Percentiles rank a stretch among this genome's conserved stretches.
Conservation (phyloP, 768 basidiomycete genomes). For the Mycena haematopus region DNA sequence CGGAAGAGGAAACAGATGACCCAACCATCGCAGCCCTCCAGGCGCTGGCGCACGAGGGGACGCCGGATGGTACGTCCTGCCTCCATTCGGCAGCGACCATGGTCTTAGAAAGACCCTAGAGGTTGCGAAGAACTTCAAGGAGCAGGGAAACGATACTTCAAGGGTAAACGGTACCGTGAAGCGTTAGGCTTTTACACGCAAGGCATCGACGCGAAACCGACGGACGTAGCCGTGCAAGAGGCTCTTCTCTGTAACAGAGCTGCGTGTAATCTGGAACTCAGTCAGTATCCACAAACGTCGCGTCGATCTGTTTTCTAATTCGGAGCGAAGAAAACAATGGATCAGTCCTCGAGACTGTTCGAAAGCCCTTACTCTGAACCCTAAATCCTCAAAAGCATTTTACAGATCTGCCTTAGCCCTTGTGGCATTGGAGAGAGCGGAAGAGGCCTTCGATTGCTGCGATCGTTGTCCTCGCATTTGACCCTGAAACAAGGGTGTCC, state of each 20-base stretch:
- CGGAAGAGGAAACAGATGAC: constrained; percentile 70
- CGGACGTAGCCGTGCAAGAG: constrained; percentile 60
- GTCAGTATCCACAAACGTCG: constrained; percentile 49
- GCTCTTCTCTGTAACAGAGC: constrained; percentile 88
- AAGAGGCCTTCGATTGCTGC: constrained; percentile 88
- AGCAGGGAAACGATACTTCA: constrained; percentile 97
- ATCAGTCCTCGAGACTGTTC: constrained; percentile 83
- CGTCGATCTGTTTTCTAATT: constrained; percentile 16
- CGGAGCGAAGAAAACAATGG: constrained; percentile 79
- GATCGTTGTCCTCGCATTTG: constrained; percentile 67
- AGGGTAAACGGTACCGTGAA: constrained; percentile 84
- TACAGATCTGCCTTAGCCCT: constrained; percentile 87
- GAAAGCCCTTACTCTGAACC: constrained; percentile 66
- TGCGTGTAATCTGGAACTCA: constrained; percentile 89
- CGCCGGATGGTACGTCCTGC: constrained; percentile 84
- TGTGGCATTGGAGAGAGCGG: constrained; percentile 70
- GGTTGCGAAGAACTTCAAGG: constrained; percentile 90
- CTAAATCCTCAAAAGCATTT: constrained; percentile 78
- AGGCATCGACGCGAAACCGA: constrained; percentile 85
- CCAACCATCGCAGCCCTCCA: constrained; percentile 81
- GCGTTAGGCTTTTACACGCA: constrained; percentile 91
- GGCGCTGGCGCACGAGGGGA: constrained; percentile 86
- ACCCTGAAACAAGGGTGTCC: constrained; percentile 62
- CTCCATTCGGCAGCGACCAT: neutral
- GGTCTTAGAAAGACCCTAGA: constrained; percentile 53